Percentiles rank a stretch among this genome's conserved stretches.
phyloP scores from a whole-genome alignment of 345 rosid species.

The Barbarea vulgaris region DNA sequence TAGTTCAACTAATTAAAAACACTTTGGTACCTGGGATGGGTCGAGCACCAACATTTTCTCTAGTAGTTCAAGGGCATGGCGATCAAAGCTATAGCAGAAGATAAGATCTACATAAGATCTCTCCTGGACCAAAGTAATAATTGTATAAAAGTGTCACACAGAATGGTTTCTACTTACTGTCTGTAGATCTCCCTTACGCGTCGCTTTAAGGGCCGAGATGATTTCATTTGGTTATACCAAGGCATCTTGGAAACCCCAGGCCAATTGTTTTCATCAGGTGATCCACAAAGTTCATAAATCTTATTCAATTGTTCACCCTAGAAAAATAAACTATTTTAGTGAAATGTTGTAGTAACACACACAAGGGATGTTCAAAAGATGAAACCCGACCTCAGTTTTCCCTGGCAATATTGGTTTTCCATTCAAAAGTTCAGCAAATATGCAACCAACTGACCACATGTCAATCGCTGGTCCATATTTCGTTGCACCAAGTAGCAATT shows the following conservation, averaged over 20 bases:
- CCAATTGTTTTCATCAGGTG: constrained; percentile 71
- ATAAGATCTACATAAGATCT: constrained; percentile 18
- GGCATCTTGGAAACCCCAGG: constrained; percentile 69
- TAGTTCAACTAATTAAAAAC: neutral
- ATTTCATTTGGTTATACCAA: constrained; percentile 59
- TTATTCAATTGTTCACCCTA: constrained; percentile 66
- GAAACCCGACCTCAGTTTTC: constrained; percentile 69
- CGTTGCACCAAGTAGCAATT: constrained; percentile 91
- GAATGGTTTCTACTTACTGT: constrained; percentile 56
- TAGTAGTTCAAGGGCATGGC: constrained; percentile 88
- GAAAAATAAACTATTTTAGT: constrained; percentile 9
- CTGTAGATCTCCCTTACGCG: constrained; percentile 78
- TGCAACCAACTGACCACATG: constrained; percentile 98
- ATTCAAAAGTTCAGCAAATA: constrained; percentile 89
- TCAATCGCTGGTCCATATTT: constrained; percentile 96
- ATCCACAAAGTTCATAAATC: constrained; percentile 71
- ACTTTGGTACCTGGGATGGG: constrained; percentile 70
- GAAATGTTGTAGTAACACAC: neutral
- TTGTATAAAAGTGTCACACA: neutral
- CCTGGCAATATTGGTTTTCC: constrained; percentile 96
- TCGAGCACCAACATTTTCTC: constrained; percentile 91
- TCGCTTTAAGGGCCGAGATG: constrained; percentile 60
- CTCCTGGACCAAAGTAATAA: neutral
- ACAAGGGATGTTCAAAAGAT: neutral
- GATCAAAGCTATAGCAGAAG: constrained; percentile 59